These are phyloP conservation scores for Aspergillus vadensis DNA, from an alignment of 2,329 filamentous ascomycete genomes.

Conservation along the genomic window DNA sequence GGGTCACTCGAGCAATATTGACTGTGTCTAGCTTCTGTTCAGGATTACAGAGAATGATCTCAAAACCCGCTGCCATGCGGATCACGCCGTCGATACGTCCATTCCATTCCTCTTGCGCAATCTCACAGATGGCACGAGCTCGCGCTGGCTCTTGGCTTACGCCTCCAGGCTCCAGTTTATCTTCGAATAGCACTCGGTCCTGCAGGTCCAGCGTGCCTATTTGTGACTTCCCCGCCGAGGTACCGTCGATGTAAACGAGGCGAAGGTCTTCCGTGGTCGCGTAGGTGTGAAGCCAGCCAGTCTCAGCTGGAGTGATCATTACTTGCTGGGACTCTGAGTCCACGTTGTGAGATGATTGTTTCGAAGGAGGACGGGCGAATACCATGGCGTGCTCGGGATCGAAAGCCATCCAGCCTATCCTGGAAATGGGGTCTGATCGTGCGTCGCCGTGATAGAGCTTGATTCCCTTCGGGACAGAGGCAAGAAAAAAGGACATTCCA, in stretches of 20 bases:
- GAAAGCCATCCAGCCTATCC: background rate
- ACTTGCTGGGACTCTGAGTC: background rate
- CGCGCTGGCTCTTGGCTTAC: background rate
- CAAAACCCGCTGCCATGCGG: background rate
- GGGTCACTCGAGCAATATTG: background rate
- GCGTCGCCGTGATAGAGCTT: background rate
- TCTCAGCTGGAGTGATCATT: background rate
- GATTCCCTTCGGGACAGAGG: background rate
- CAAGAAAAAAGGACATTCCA: background rate
- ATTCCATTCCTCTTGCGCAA: background rate
- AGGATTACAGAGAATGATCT: background rate
- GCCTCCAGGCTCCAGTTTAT: background rate
- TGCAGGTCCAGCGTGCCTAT: conserved; percentile 1
- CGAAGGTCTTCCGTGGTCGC: background rate
- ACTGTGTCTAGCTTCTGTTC: background rate
- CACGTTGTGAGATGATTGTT: no score
- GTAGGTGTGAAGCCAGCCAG: background rate
- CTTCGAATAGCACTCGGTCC: background rate
- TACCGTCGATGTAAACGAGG: background rate
- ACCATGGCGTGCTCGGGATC: background rate
- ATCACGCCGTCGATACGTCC: background rate
- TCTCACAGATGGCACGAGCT: background rate
- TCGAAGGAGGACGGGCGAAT: background rate
- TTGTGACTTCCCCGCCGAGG: background rate
- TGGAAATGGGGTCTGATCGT: background rate